Base-by-base conservation (phyloP, 306 rosid genomes). In the Dicorynia guianensis region DNA sequence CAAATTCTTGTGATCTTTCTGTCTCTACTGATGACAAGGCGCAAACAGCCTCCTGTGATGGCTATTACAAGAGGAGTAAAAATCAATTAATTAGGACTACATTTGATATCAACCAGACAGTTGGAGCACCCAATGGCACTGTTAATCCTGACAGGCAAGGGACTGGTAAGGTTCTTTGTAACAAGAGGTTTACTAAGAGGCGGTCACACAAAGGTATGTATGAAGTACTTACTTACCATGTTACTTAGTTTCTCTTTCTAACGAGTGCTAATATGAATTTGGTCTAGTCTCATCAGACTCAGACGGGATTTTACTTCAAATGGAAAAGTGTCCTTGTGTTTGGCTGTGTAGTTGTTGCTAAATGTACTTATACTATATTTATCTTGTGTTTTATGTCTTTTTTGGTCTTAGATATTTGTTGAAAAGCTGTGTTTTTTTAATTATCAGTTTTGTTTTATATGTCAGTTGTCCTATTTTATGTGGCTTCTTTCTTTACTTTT, bases 41-140 rank as follows among this genome's bases (percentile, higher is more conserved):
- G 65, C 91, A 82, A 80, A 55, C 88, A 57, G 75, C 83, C 67
- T 72, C 80, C 68, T 84, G 84, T 20, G 98, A 92, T 82, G 86
- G 91, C 73, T 92, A 95, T 84, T 92, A 85, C 90, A 95, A 95
- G 91, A 87, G 83, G 91, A 83, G 89, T 47, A 92, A 85, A 83
- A 89, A 95, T 75, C 97, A 95, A 75, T 82, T 95, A 69, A 84
- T 90, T 48, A 89, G 97, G 89, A 84, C 87, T 71, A 60, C 97
- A 36, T 73, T 86, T 76, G 93, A 87, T 47, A 70, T 49, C 52
- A 87, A 83, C 69, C 85, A 84, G 78, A 75, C 83, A 42, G 82
- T 63, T 58, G 40, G 55, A 63, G 72, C 80, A 75, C 80, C 83
- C 20, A 85, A 83, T 71, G 79, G 78, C 42, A 72, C 71, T 68